phyloP scores from a whole-genome alignment of 2,329 filamentous ascomycete species.

The Penicillium rolfsii region DNA sequence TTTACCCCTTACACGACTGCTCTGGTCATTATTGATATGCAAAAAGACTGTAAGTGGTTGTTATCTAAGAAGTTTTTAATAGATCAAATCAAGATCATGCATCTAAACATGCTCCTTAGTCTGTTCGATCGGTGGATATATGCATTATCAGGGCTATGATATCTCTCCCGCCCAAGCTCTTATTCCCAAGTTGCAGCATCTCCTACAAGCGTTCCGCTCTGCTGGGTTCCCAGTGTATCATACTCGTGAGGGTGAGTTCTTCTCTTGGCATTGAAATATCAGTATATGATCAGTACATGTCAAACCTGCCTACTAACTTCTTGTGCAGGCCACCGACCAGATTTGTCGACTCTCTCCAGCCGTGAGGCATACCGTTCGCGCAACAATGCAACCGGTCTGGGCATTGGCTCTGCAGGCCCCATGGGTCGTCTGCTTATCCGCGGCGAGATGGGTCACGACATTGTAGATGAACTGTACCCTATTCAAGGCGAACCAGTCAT shows the following conservation, averaged over 20 bases:
- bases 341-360: slow-evolving; percentile 59
- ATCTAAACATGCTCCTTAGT: slow-evolving; percentile 34
- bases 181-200: slow-evolving; percentile 46
- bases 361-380: slow-evolving; percentile 58
- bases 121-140: slow-evolving; percentile 49
- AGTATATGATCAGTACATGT: neutral
- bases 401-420: slow-evolving; percentile 58
- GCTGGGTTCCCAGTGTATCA: slow-evolving; percentile 50
- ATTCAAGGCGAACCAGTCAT: slow-evolving; percentile 54
- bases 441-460: slow-evolving; percentile 62
- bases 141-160: slow-evolving; percentile 51
- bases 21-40: slow-evolving; percentile 54
- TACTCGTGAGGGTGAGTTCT: slow-evolving; percentile 48
- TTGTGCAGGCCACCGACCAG: slow-evolving; percentile 50
- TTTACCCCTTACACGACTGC: slow-evolving; percentile 52
- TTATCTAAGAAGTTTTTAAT: neutral
- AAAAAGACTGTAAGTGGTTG: slow-evolving; percentile 49
- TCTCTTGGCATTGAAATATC: no score
- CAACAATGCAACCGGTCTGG: slow-evolving; percentile 56
- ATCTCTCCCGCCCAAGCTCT: slow-evolving; percentile 44
- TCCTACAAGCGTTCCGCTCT: slow-evolving; percentile 45
- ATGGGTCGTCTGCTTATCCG: slow-evolving; percentile 62
- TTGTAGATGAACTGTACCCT: slow-evolving; percentile 58
- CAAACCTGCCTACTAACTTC: slow-evolving; percentile 15
- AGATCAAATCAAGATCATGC: neutral